Conservation (phyloP, 345 rosid genomes). For the Aethionema arabicum region DNA sequence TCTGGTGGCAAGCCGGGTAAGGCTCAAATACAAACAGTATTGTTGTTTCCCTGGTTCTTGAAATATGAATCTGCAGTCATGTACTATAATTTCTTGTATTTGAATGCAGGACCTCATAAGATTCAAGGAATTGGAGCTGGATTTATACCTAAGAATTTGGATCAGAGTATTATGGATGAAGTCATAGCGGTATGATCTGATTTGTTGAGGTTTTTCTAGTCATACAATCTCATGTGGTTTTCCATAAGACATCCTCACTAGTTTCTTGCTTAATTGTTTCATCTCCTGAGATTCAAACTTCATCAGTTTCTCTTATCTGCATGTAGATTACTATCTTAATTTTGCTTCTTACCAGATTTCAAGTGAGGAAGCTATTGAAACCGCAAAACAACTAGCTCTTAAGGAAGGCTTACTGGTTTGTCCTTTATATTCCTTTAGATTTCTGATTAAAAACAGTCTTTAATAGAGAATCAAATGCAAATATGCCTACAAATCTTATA, state of each 20-base stretch:
- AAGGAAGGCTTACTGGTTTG: constrained; percentile 96
- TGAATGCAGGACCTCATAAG: constrained; percentile 88
- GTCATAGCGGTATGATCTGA: constrained; percentile 57
- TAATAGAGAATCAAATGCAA: no score
- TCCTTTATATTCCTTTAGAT: constrained; percentile 20
- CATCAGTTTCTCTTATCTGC: neutral
- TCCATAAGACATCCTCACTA: neutral
- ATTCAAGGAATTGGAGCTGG: constrained; percentile 99
- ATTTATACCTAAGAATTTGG: constrained; percentile 83
- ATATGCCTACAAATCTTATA: no score
- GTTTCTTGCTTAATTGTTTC: neutral
- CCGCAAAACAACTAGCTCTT: constrained; percentile 88
- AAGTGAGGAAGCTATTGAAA: constrained; percentile 81
- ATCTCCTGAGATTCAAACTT: neutral
- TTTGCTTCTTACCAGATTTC: constrained; percentile 30
- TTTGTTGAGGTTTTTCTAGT: constrained; percentile 13
- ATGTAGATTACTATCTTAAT: constrained; percentile 12
- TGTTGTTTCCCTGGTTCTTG: neutral
- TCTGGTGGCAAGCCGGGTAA: constrained; percentile 88
- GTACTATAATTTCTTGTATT: constrained; percentile 3
- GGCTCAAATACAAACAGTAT: constrained; percentile 8
- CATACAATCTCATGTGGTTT: neutral
- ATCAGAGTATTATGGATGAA: constrained; percentile 76
- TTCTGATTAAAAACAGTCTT: neutral
- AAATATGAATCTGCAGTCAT: neutral